A percentile compares a stretch with the other conserved stretches of the same genome.
Evolutionary conservation across 805 yeast genomes (phyloP).

Genomic region (Scheffersomyces spartinae): DNA sequence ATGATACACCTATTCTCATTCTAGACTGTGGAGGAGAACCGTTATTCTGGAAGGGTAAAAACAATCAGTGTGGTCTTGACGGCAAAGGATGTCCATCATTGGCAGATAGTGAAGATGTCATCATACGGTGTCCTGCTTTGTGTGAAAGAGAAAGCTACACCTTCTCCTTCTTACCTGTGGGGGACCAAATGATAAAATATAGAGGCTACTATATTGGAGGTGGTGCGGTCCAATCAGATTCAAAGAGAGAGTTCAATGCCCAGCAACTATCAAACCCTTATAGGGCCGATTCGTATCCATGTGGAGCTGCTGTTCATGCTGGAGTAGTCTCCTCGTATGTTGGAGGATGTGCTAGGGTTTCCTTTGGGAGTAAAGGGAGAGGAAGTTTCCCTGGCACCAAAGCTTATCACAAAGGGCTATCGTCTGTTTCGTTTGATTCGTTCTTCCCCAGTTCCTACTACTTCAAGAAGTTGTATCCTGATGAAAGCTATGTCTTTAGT

Average conservation of each 20-base stretch:
- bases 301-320: constrained; percentile 84
- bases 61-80: constrained; percentile 62
- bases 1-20: constrained; percentile 22
- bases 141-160: constrained; percentile 74
- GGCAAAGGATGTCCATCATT: constrained; percentile 49
- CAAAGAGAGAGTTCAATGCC: constrained; percentile 4
- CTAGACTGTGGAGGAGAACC: constrained; percentile 37
- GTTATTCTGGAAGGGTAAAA: constrained; percentile 64
- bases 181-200: constrained; percentile 56
- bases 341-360: constrained; percentile 71
- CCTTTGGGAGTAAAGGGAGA: constrained; percentile 42
- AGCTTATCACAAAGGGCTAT: constrained; percentile 44
- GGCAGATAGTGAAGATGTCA: constrained; percentile 31
- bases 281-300: constrained; percentile 80
- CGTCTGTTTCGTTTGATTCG: constrained; percentile 48
- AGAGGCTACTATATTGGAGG: constrained; percentile 72
- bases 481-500: constrained; percentile 9
- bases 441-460: constrained; percentile 67
- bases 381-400: constrained; percentile 31
- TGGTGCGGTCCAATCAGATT: constrained; percentile 22
- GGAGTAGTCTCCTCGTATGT: constrained; percentile 60
- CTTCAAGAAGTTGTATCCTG: constrained; percentile 34
- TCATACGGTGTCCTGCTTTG: constrained; percentile 76
- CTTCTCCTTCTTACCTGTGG: constrained; percentile 66
- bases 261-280: constrained; percentile 47